These are phyloP conservation scores for Mycena pura DNA, from an alignment of 768 basidiomycete species.

Conservation along the genomic window DNA sequence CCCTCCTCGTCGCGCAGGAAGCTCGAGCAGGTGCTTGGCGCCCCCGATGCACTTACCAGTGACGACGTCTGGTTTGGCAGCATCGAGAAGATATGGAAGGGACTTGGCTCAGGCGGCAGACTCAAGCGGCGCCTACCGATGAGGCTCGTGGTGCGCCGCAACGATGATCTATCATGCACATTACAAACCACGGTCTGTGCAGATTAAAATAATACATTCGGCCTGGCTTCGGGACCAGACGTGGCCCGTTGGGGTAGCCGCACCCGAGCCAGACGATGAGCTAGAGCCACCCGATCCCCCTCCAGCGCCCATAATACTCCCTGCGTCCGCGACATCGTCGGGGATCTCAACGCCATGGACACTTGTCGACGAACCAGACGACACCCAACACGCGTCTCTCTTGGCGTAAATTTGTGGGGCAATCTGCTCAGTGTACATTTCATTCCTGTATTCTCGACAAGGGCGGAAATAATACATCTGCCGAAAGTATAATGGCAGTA, in stretches of 20 bases:
- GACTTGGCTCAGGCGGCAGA: conserved; percentile 61
- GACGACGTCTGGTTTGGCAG: conserved; percentile 64
- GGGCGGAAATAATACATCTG: conserved; percentile 27
- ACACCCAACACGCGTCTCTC: neutral
- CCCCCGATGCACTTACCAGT: conserved; percentile 53
- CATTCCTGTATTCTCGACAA: conserved; percentile 13
- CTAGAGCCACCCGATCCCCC: conserved; percentile 28
- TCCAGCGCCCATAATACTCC: conserved; percentile 20
- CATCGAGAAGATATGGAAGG: conserved; percentile 68
- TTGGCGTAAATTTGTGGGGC: neutral
- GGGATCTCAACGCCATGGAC: conserved; percentile 36
- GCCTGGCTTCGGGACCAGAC: conserved; percentile 80
- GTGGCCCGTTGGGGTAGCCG: conserved; percentile 71
- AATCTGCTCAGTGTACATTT: conserved; percentile 19
- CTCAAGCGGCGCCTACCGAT: conserved; percentile 71
- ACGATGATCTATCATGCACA: conserved; percentile 6
- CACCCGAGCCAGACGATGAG: conserved; percentile 68
- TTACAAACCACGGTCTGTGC: conserved; percentile 26
- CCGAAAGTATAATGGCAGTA: conserved; percentile 44
- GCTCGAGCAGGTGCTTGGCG: conserved; percentile 57
- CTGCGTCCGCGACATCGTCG: conserved; percentile 28
- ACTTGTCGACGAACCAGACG: conserved; percentile 13
- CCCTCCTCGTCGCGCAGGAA: conserved; percentile 50
- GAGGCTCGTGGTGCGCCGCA: conserved; percentile 60
- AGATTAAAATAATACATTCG: conserved; percentile 78